Percentiles rank a stretch among this genome's conserved stretches.
These are phyloP conservation scores for Lentinula lateritia DNA, from an alignment of 768 basidiomycete genomes.

Conservation along the genomic window DNA sequence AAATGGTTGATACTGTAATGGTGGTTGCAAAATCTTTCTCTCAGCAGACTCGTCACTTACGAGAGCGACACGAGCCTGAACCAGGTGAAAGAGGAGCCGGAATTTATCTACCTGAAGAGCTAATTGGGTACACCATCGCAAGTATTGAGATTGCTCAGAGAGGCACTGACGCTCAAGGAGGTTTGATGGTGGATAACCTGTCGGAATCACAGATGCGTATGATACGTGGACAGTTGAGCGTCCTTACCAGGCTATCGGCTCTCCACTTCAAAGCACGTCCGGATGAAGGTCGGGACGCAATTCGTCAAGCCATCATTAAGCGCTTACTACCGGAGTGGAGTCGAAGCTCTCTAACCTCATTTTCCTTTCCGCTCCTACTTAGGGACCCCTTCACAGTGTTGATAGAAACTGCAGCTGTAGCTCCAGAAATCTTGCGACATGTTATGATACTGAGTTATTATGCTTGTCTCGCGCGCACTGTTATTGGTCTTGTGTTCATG, in stretches of 20 bases:
- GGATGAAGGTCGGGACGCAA: constrained; percentile 72
- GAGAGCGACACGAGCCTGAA: constrained; percentile 72
- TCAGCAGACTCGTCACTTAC: constrained; percentile 77
- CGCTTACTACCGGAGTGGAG: constrained; percentile 91
- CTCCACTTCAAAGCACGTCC: constrained; percentile 65
- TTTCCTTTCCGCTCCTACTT: constrained; percentile 80
- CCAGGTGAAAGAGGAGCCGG: constrained; percentile 72
- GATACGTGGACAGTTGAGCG: constrained; percentile 70
- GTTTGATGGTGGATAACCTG: constrained; percentile 64
- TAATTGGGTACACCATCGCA: constrained; percentile 84
- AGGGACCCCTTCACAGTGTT: constrained; percentile 89
- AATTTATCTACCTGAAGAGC: constrained; percentile 87
- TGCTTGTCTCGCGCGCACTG: constrained; percentile 79
- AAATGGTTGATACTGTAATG: constrained; percentile 88
- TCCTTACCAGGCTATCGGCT: constrained; percentile 59
- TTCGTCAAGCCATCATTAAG: constrained; percentile 84
- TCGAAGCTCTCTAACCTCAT: constrained; percentile 74
- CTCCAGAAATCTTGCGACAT: constrained; percentile 85
- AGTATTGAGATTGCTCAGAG: constrained; percentile 78
- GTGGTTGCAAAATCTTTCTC: constrained; percentile 73
- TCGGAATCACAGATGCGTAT: constrained; percentile 75
- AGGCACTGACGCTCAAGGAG: constrained; percentile 45
- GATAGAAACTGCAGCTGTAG: constrained; percentile 84
- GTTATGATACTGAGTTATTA: constrained; percentile 89
- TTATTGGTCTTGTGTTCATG: constrained; percentile 80